Evolutionary conservation across 441 rosid genomes (phyloP).

Genomic region (Breynia disticha): DNA sequence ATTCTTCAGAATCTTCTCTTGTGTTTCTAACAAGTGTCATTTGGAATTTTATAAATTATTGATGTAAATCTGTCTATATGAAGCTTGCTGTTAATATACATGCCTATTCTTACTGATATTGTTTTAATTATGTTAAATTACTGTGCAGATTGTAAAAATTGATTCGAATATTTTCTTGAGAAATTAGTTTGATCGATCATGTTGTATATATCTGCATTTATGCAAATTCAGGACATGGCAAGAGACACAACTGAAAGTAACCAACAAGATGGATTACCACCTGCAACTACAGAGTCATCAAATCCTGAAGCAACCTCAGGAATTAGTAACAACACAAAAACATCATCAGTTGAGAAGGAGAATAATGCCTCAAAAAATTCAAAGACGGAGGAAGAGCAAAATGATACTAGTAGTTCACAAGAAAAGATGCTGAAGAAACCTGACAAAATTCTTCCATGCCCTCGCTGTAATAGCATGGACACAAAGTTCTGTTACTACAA

Average conservation of each 20-base stretch:
- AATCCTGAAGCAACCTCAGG: constrained; percentile 31
- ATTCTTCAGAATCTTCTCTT: too few relatives aligned
- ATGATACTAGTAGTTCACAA: constrained; percentile 32
- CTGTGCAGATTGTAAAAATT: too few relatives aligned
- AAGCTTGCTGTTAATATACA: too few relatives aligned
- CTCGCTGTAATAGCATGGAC: constrained; percentile 60
- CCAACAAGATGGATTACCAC: constrained; percentile 26
- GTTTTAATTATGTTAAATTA: too few relatives aligned
- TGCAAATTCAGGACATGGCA: too few relatives aligned
- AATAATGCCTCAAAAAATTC: constrained; percentile 18
- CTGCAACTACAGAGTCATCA: constrained; percentile 23
- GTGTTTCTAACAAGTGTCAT: too few relatives aligned
- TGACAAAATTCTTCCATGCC: constrained; percentile 60
- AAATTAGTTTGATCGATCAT: too few relatives aligned
- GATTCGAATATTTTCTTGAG: too few relatives aligned
- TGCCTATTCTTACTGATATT: too few relatives aligned
- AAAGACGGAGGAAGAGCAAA: constrained; percentile 26
- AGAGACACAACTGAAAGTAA: constrained; percentile 20
- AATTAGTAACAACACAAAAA: constrained; percentile 22
- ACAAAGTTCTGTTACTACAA: constrained; percentile 68
- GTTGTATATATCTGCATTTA: too few relatives aligned
- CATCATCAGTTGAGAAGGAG: constrained; percentile 18
- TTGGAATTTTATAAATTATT: too few relatives aligned
- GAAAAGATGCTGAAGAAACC: constrained; percentile 49
- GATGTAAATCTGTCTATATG: too few relatives aligned